Base-by-base conservation (phyloP, 768 basidiomycete genomes). In the Tricholoma flavovirens region DNA sequence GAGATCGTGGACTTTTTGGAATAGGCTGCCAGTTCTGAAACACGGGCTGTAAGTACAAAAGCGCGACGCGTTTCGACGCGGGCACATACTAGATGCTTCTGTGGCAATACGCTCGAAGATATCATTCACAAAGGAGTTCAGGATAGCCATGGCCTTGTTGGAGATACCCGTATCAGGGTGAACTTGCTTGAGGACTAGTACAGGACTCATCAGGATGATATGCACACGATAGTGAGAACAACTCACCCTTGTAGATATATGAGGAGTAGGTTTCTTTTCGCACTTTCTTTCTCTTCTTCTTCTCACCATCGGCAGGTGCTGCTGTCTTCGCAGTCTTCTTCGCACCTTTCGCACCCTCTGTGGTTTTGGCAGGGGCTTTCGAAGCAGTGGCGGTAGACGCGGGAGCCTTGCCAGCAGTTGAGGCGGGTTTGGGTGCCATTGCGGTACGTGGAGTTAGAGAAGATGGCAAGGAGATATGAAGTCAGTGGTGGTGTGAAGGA, bases 161-260 rank as follows among this genome's bases (percentile, higher is more conserved):
- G 94, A 95, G 77, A 98, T 98, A 87, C 95, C 96, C 51, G 93
- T 98, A 68, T 98, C 96, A 51, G 95, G 93, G 79, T 98, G 96
- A 57, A 98, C 95, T 77, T 98, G 93, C 75, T 92, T 93, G 59
- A 96, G 83, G 65, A 95, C 93, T 93, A 64, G 56, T 19, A 30
- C 22, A 52, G n/a, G 9, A 43, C 9, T 6, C 49, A 49, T 38
- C 19, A 45, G 46, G 42, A 10, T 12, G 9, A 29, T 26, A 14
- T 26, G 33, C 10, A 11, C n/a, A 21, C 11, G 8, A 51, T 22
- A 36, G 9, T 38, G 38, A 22, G 35, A 49, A 49, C 1, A 36
- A 62, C 66, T n/a, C 54, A 87, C 90, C 90, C 73, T 90, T 91
- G 77, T 90, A 91, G 70, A 93, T 90, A 77, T 95, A 94, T 3